These are phyloP conservation scores for Lenwebbia sp. DNA, from an alignment of 345 rosid species.

Conservation along the genomic window DNA sequence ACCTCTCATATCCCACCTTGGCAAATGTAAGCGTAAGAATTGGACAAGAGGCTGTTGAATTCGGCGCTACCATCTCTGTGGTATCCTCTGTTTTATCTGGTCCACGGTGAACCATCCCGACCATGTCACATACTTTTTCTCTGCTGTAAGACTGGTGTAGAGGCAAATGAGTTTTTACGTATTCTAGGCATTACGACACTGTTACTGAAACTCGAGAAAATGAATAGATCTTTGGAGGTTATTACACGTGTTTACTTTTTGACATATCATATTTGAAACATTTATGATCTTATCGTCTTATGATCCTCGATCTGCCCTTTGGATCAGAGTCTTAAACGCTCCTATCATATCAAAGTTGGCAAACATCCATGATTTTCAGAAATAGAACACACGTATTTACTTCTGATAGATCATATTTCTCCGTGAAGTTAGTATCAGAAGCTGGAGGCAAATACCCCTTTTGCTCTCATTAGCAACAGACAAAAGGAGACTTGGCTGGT, in stretches of 20 bases:
- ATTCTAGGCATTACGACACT: not conserved
- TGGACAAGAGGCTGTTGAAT: not conserved
- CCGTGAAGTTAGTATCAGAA: not conserved
- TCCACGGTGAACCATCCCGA: not conserved
- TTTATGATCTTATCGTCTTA: not conserved
- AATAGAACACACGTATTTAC: not conserved
- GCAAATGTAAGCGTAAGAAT: not conserved
- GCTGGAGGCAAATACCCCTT: not conserved
- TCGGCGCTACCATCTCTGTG: not conserved
- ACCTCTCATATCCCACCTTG: not conserved
- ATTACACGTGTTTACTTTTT: not conserved
- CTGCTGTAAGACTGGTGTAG: not conserved
- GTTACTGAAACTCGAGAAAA: not conserved
- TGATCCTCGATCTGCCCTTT: not conserved
- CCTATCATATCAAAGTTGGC: not conserved
- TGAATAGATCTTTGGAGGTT: not conserved
- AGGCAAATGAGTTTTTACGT: not conserved
- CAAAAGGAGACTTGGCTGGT: not conserved
- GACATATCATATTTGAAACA: not conserved
- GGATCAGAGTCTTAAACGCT: not conserved
- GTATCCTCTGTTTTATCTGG: not conserved
- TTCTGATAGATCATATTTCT: not conserved
- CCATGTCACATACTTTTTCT: not conserved
- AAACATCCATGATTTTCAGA: not conserved
- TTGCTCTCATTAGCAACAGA: no score